Evolutionary conservation across 2,329 filamentous ascomycete species (phyloP).

Genomic region (Sodiomyces alkalinus): DNA sequence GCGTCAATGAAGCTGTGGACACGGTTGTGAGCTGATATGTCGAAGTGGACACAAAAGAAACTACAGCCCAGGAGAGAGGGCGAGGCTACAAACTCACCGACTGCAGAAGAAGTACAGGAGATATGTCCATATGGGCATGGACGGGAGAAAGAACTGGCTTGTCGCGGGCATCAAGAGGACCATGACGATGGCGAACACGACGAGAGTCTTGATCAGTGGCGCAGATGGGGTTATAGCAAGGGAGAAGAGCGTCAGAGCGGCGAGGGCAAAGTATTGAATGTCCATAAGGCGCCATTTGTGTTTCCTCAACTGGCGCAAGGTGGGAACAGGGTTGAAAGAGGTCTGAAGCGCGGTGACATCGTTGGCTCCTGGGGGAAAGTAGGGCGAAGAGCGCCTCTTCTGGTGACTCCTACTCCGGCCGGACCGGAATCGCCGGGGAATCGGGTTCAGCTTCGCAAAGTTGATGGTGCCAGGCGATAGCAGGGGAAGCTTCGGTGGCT

Average conservation of each 20-base stretch:
- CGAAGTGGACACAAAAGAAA: no score
- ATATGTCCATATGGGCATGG: constrained; percentile 72
- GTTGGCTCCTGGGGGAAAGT: constrained; percentile 18
- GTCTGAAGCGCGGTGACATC: constrained; percentile 65
- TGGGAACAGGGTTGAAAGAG: constrained; percentile 68
- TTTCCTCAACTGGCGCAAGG: constrained; percentile 56
- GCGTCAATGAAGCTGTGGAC: constrained; percentile 64
- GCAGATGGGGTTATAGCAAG: constrained; percentile 72
- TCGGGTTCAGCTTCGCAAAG: constrained; percentile 25
- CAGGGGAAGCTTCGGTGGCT: constrained; percentile 22
- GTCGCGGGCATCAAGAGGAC: constrained; percentile 71
- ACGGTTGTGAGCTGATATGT: no score
- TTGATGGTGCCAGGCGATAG: constrained; percentile 25
- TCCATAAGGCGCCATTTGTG: constrained; percentile 76
- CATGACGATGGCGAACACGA: constrained; percentile 49
- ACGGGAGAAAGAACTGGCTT: constrained; percentile 81
- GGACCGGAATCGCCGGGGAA: constrained; percentile 23
- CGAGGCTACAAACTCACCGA: constrained; percentile 50
- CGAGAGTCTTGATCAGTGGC: constrained; percentile 60
- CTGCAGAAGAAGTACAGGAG: constrained; percentile 84
- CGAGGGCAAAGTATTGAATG: constrained; percentile 66
- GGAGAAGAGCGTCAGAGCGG: constrained; percentile 65
- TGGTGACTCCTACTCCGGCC: constrained; percentile 22
- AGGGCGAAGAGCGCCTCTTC: constrained; percentile 18
- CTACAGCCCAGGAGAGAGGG: constrained; percentile 1